phyloP scores from a whole-genome alignment of 352 stramenopile genomes.

The Globisporangium iwayamae region DNA sequence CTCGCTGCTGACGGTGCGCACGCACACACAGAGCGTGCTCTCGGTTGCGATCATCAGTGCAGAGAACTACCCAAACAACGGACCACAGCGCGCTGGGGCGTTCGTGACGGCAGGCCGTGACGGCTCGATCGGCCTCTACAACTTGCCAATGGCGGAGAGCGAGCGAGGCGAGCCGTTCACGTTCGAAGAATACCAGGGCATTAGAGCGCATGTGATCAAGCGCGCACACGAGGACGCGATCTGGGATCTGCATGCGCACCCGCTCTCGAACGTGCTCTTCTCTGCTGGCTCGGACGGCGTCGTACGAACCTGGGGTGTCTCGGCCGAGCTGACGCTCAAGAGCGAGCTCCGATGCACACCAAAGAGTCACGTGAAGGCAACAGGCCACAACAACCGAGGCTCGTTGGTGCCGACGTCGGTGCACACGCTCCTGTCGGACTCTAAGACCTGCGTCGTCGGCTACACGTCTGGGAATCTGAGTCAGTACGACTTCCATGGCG shows the following conservation, averaged over 20 bases:
- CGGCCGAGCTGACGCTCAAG: conserved; percentile 71
- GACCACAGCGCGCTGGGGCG: conserved; percentile 41
- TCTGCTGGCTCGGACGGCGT: conserved; percentile 75
- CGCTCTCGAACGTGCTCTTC: conserved; percentile 80
- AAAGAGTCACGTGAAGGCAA: conserved; percentile 52
- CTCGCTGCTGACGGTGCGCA: conserved; percentile 68
- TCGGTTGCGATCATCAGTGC: conserved; percentile 66
- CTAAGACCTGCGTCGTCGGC: conserved; percentile 76
- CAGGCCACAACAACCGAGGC: conserved; percentile 44
- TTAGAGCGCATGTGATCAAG: conserved; percentile 67
- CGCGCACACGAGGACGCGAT: conserved; percentile 78
- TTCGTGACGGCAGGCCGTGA: conserved; percentile 79
- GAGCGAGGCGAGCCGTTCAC: conserved; percentile 70
- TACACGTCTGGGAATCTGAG: conserved; percentile 70
- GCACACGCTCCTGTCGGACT: conserved; percentile 63
- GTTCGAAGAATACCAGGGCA: conserved; percentile 67
- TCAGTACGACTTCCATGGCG: conserved; percentile 74
- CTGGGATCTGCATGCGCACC: conserved; percentile 80
- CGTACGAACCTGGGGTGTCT: conserved; percentile 74
- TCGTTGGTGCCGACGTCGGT: conserved; percentile 71
- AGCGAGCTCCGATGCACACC: conserved; percentile 60
- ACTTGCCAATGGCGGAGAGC: conserved; percentile 48
- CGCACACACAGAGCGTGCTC: conserved; percentile 73
- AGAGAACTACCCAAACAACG: conserved; percentile 67
- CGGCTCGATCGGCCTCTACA: conserved; percentile 63